Percentiles rank a stretch among this genome's conserved stretches.
Evolutionary conservation across 1,139 yeast genomes (phyloP).

Genomic region (Saccharomyces hybrid): DNA sequence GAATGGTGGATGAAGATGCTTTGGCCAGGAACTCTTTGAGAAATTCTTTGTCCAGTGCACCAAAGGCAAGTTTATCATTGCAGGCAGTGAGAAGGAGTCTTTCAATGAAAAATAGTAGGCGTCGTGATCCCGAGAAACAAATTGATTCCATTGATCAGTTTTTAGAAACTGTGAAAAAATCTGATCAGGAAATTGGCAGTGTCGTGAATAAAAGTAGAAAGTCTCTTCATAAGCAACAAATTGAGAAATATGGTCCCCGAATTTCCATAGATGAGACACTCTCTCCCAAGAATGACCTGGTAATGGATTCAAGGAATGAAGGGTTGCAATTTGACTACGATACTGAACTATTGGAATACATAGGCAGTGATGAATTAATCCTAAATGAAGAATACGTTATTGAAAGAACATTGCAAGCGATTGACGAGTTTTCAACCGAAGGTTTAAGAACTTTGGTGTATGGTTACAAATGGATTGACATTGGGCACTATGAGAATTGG

Average conservation of each 20-base stretch:
- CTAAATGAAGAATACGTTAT: constrained; percentile 70
- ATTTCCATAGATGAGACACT: constrained; percentile 6
- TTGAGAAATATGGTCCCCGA: constrained; percentile 42
- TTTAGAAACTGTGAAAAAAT: constrained; percentile 40
- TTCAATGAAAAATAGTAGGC: constrained; percentile 16
- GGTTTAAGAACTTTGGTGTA: constrained; percentile 86
- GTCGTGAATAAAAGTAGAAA: constrained; percentile 53
- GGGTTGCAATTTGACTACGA: constrained; percentile 5
- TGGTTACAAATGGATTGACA: constrained; percentile 64
- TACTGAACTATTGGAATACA: constrained; percentile 22
- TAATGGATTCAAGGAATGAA: constrained; percentile 6
- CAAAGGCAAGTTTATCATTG: constrained; percentile 35
- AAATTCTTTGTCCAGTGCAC: constrained; percentile 12
- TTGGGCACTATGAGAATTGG: constrained; percentile 60
- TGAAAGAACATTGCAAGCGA: constrained; percentile 79
- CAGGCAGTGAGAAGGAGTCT: constrained; percentile 28
- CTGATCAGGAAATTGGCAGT: constrained; percentile 51
- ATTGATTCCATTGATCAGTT: constrained; percentile 51
- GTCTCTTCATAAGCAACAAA: constrained; percentile 58
- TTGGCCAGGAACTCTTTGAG: constrained; percentile 16
- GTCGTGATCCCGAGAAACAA: constrained; percentile 32
- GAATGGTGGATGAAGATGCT: constrained; percentile 18
- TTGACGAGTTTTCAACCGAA: constrained; percentile 90
- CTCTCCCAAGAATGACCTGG: neutral
- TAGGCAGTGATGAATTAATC: constrained; percentile 57